Percentiles rank a stretch among this genome's conserved stretches.
phyloP scores from a whole-genome alignment of 2,329 filamentous ascomycete species.

The Dichotomopilus funicola region DNA sequence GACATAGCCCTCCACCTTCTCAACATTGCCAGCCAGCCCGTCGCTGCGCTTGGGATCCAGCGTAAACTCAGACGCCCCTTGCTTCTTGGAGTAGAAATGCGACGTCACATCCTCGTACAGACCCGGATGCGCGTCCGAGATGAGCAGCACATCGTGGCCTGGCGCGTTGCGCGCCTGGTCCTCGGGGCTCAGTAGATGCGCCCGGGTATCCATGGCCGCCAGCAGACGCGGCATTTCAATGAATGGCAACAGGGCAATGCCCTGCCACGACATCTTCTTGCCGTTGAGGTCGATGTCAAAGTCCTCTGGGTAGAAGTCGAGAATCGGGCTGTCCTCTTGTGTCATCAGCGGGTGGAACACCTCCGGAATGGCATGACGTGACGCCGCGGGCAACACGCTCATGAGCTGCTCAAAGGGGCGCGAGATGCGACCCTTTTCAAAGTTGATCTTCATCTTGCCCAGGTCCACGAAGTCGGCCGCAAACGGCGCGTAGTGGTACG shows the following conservation, averaged over 20 bases:
- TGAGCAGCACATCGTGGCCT: conserved; percentile 73
- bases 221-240: conserved; percentile 88
- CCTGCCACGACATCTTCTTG: conserved; percentile 98
- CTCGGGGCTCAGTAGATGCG: conserved; percentile 68
- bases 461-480: conserved; percentile 89
- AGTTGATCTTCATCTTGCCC: conserved; percentile 68
- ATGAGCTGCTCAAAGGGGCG: conserved; percentile 95
- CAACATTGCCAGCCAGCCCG: conserved; percentile 72
- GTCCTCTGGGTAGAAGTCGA: conserved; percentile 95
- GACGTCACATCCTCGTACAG: conserved; percentile 79
- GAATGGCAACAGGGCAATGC: conserved; percentile 86
- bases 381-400: conserved; percentile 92
- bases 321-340: conserved; percentile 79
- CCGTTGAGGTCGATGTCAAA: conserved; percentile 93
- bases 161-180: conserved; percentile 72
- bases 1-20: conserved; percentile 76
- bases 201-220: conserved; percentile 73
- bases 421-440: conserved; percentile 79
- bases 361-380: conserved; percentile 81
- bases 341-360: conserved; percentile 90
- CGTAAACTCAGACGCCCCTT: conserved; percentile 58
- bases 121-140: conserved; percentile 71
- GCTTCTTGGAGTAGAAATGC: conserved; percentile 89
- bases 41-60: conserved; percentile 70
- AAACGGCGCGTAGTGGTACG: conserved; percentile 97